These are phyloP conservation scores for Globisporangium uncinulatum DNA, from an alignment of 352 stramenopile species.

Conservation along the genomic window DNA sequence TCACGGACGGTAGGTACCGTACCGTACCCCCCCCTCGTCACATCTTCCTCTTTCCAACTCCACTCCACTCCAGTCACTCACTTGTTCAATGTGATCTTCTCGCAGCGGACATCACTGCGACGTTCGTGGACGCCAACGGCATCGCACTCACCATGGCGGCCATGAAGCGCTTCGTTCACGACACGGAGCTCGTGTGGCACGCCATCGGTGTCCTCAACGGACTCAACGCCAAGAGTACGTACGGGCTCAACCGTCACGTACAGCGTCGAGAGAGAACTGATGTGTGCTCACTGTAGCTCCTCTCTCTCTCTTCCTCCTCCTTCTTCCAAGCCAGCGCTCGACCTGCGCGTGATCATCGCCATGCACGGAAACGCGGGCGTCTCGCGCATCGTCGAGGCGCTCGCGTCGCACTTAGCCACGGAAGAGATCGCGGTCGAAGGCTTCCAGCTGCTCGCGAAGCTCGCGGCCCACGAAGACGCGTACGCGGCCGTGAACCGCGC, in stretches of 20 bases:
- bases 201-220: constrained; percentile 63
- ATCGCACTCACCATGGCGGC: constrained; percentile 42
- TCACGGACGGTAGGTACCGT: constrained; percentile 41
- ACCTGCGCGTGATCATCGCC: constrained; percentile 38
- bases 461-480: constrained; percentile 38
- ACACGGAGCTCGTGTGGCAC: constrained; percentile 75
- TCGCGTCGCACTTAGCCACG: constrained; percentile 64
- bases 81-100: background rate
- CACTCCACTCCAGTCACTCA: background rate
- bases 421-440: constrained; percentile 73
- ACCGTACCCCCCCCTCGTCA: background rate
- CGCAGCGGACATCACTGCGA: constrained; percentile 40
- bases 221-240: constrained; percentile 46
- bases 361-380: constrained; percentile 56
- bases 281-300: background rate
- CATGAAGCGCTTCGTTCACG: constrained; percentile 45
- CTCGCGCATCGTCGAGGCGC: constrained; percentile 46
- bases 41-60: too few species aligned
- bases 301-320: background rate
- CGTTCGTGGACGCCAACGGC: constrained; percentile 60
- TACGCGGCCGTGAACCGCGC: constrained; percentile 49
- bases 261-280: background rate
- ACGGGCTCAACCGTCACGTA: background rate
- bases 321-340: constrained; percentile 21
- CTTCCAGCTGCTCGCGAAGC: constrained; percentile 54